These are phyloP conservation scores for Plasmodium blacklocki DNA, from an alignment of 169 alveolate species.

Conservation along the genomic window DNA sequence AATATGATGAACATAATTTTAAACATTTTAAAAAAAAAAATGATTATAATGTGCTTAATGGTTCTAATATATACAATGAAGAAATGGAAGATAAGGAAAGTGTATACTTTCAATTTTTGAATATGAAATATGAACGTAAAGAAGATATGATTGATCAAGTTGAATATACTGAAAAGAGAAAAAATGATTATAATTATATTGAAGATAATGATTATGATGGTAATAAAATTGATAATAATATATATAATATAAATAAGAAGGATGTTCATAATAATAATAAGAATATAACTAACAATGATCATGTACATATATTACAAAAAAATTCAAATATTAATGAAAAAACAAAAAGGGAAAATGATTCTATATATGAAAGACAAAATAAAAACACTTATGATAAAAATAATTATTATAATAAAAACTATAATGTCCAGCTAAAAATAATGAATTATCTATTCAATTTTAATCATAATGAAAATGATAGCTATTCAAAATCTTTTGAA, in stretches of 20 bases:
- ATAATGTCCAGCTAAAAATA: constrained; percentile 9
- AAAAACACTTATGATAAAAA: background rate
- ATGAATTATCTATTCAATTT: constrained; percentile 47
- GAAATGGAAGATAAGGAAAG: background rate
- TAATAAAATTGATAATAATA: background rate
- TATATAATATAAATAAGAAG: background rate
- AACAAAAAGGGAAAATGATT: too few species aligned
- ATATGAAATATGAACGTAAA: constrained; percentile 28
- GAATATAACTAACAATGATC: background rate
- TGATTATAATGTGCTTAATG: background rate
- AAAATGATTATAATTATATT: background rate
- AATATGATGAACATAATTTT: constrained; percentile 71
- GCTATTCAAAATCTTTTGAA: constrained; percentile 66
- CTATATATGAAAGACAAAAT: background rate
- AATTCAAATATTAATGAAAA: background rate
- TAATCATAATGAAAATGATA: constrained; percentile 51
- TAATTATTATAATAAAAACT: background rate
- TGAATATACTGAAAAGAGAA: background rate
- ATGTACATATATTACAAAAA: background rate
- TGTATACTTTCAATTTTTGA: constrained; percentile 21
- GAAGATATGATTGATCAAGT: background rate
- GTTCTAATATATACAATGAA: background rate
- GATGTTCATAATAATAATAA: background rate
- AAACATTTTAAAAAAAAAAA: constrained; percentile 44
- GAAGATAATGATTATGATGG: constrained; percentile 8